Evolutionary conservation across 2,329 filamentous ascomycete species (phyloP), one percentile per base, ranked within the genome.

Genomic region (Trichophyton rubrum): DNA sequence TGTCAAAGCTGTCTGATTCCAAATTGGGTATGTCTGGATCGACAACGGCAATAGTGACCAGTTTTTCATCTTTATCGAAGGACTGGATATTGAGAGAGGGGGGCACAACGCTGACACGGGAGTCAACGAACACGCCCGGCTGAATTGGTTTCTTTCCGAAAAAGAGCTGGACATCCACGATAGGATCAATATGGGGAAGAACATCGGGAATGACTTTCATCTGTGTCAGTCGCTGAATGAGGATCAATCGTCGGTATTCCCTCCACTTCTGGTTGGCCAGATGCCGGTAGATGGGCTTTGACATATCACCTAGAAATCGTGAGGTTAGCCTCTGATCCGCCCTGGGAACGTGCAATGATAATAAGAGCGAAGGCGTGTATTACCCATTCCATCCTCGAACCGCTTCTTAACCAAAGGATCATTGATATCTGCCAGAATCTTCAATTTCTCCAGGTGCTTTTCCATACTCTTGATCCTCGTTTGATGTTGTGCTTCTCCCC

Each of bases 401-500:
- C 83, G 86, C 76, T 90, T 89, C 83, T 96, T 96, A 63, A 97
- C 89, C 41, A 90, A 68, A 0, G 93, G 93, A 70, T 97, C 93
- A 72, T 97, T 97, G 74, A 95, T 90, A 70, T 99, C 93, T 24
- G 90, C 91, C 64, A 88, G 76, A 43, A 99, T 86, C 82, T 96
- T 95, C 71, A 96, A 78, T 60, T 85, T 74, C 71, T 95, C 87
- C 60, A 96, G 71, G 67, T 89, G 78, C 66, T 82, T 78, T 69
- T 83, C 79, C 84, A 96, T 83, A 66, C 85, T 87, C 53, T 77
- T 77, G 63, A 97, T 69, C 65, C 82, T 82, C 62, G 78, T 80
- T 68, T 88, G 82, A 75, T 89, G 89, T 67, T 79, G 80, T 63
- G 72, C 71, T 70, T 85, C 80, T 3, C 87, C 87, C 40, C 85